These are phyloP conservation scores for Suillus alpinus DNA, from an alignment of 768 basidiomycete genomes.

Conservation along the genomic window DNA sequence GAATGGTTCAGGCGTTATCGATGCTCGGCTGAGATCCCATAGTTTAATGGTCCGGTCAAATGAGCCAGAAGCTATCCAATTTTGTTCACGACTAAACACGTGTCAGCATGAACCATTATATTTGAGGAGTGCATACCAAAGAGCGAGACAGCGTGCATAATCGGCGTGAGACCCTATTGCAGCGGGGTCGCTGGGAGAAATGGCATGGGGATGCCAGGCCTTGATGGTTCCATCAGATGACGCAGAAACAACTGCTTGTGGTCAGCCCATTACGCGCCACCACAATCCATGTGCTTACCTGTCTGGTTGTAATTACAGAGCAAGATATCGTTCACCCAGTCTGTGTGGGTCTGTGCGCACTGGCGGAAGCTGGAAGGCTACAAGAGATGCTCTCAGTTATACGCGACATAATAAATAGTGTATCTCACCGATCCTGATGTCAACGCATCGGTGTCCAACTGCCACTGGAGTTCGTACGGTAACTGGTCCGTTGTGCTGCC, in stretches of 20 bases:
- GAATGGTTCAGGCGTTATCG: slow-evolving; percentile 47
- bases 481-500: slow-evolving; percentile 32
- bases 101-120: slow-evolving; percentile 13
- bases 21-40: slow-evolving; percentile 74
- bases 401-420: background rate
- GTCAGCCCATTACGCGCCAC: slow-evolving; percentile 5
- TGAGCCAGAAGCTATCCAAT: slow-evolving; percentile 91
- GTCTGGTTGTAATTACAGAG: slow-evolving; percentile 93
- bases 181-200: slow-evolving; percentile 55
- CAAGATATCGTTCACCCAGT: slow-evolving; percentile 95
- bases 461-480: slow-evolving; percentile 77
- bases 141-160: slow-evolving; percentile 78
- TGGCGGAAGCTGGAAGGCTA: slow-evolving; percentile 60
- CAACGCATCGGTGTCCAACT: slow-evolving; percentile 59
- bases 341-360: slow-evolving; percentile 83
- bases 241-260: slow-evolving; percentile 73
- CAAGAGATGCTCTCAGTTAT: background rate
- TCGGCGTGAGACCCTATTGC: slow-evolving; percentile 76
- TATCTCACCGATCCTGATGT: slow-evolving; percentile 47
- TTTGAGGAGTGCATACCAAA: slow-evolving; percentile 48
- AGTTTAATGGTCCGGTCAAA: slow-evolving; percentile 93
- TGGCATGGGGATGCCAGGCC: slow-evolving; percentile 85
- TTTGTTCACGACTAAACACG: slow-evolving; percentile 61
- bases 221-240: slow-evolving; percentile 96
- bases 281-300: slow-evolving; percentile 37